A percentile compares a stretch with the other conserved stretches of the same genome.
Conservation (phyloP, 2,329 filamentous ascomycete species). For the Claviceps arundinis region DNA sequence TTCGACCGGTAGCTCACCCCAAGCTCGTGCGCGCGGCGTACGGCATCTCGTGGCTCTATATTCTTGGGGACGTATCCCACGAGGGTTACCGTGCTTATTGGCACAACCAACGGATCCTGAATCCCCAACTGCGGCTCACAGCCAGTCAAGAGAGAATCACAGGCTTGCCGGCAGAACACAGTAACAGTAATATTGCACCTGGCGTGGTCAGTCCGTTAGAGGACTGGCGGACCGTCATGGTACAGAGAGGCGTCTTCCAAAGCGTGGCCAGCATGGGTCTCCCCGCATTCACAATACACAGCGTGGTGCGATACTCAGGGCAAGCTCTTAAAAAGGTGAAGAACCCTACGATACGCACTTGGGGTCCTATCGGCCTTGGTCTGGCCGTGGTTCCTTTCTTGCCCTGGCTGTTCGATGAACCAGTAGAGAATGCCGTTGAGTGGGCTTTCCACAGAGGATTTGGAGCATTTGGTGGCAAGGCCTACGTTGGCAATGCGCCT, state of each 20-base stretch:
- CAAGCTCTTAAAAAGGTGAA: constrained; percentile 71
- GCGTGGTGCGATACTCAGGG: constrained; percentile 80
- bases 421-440: constrained; percentile 83
- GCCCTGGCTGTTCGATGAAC: constrained; percentile 76
- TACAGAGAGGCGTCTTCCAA: constrained; percentile 83
- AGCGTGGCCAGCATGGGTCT: constrained; percentile 83
- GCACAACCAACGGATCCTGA: constrained; percentile 63
- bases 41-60: constrained; percentile 82
- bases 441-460: constrained; percentile 81
- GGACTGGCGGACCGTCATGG: constrained; percentile 84
- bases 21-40: constrained; percentile 72
- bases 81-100: constrained; percentile 94
- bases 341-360: constrained; percentile 64
- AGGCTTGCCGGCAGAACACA: constrained; percentile 25
- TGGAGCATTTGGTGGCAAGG: constrained; percentile 51
- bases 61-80: constrained; percentile 78
- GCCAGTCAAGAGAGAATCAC: constrained; percentile 34
- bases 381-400: constrained; percentile 68
- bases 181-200: constrained; percentile 17
- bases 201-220: constrained; percentile 56
- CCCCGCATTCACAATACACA: constrained; percentile 88
- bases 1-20: constrained; percentile 83
- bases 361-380: constrained; percentile 80
- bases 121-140: constrained; percentile 50
- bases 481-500: constrained; percentile 41